These are phyloP conservation scores for Aureobasidium sp. DNA, from an alignment of 2,329 filamentous ascomycete genomes.

Conservation along the genomic window DNA sequence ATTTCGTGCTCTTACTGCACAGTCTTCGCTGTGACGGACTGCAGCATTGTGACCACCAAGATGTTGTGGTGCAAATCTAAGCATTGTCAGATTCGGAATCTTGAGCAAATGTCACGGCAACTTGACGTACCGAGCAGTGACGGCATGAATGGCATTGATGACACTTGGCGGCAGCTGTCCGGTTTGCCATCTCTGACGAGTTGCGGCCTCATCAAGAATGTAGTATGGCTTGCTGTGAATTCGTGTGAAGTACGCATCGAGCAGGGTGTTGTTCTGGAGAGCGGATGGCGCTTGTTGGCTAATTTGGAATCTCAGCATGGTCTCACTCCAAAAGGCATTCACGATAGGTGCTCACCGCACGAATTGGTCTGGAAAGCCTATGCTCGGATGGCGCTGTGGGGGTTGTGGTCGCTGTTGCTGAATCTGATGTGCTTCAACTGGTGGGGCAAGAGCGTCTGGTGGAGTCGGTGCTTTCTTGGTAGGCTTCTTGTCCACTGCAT, in stretches of 20 bases:
- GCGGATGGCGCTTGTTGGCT: constrained; percentile 18
- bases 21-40: constrained; percentile 75
- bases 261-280: constrained; percentile 28
- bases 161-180: constrained; percentile 66
- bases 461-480: constrained; percentile 12
- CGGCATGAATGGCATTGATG: constrained; percentile 59
- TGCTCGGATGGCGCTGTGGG: constrained; percentile 18
- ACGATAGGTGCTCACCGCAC: constrained; percentile 14
- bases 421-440: constrained; percentile 1
- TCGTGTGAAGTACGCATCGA: constrained; percentile 83
- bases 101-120: constrained; percentile 51
- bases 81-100: constrained; percentile 32
- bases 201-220: constrained; percentile 80
- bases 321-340: background rate
- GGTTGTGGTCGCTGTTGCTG: constrained; percentile 4
- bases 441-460: background rate
- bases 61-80: constrained; percentile 74
- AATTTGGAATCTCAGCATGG: constrained; percentile 13
- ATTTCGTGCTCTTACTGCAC: constrained; percentile 72
- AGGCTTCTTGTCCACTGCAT: constrained; percentile 20
- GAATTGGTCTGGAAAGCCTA: constrained; percentile 12
- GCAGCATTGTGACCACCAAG: constrained; percentile 72
- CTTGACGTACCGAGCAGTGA: constrained; percentile 49
- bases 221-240: constrained; percentile 87
- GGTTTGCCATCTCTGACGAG: constrained; percentile 75